A percentile compares a stretch with the other conserved stretches of the same genome.
These are phyloP conservation scores for Citrus mangshanensis DNA, from an alignment of 345 rosid species.

Conservation along the genomic window DNA sequence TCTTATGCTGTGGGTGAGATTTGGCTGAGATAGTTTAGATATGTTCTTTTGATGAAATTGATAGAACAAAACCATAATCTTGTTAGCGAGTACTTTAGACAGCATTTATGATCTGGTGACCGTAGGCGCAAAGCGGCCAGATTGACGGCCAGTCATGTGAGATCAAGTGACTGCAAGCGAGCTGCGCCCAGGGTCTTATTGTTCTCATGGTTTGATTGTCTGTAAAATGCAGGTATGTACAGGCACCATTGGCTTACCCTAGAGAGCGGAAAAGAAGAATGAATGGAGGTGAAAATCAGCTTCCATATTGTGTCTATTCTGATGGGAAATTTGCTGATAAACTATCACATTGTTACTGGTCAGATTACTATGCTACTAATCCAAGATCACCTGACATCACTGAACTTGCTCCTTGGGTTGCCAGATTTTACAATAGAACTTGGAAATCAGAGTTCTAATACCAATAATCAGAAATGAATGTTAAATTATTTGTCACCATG, in stretches of 20 bases:
- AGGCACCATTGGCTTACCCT: slow-evolving; percentile 72
- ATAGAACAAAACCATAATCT: too few species aligned
- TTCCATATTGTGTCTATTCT: slow-evolving; percentile 52
- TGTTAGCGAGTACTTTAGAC: too few species aligned
- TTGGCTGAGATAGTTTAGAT: too few species aligned
- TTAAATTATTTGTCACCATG: too few species aligned
- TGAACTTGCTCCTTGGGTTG: slow-evolving; percentile 66
- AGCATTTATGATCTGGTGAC: too few species aligned
- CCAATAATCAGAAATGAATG: too few species aligned
- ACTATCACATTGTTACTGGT: slow-evolving; percentile 56
- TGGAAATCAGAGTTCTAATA: too few species aligned
- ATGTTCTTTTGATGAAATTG: too few species aligned
- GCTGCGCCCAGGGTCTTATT: not conserved
- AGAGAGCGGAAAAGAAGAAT: slow-evolving; percentile 56
- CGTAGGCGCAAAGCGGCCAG: too few species aligned
- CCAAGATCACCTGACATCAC: slow-evolving; percentile 44
- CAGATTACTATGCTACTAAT: slow-evolving; percentile 53
- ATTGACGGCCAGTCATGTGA: too few species aligned
- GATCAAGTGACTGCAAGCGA: too few species aligned
- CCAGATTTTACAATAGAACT: slow-evolving; percentile 32
- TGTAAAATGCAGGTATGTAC: slow-evolving; percentile 41
- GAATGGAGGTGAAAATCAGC: slow-evolving; percentile 62
- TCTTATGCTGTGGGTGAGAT: too few species aligned
- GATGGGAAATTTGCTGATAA: slow-evolving; percentile 37
- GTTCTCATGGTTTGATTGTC: not conserved